Evolutionary conservation across 1,139 yeast species (phyloP), one percentile per base, ranked within the genome.

Genomic region (Arxiozyma heterogenica): DNA sequence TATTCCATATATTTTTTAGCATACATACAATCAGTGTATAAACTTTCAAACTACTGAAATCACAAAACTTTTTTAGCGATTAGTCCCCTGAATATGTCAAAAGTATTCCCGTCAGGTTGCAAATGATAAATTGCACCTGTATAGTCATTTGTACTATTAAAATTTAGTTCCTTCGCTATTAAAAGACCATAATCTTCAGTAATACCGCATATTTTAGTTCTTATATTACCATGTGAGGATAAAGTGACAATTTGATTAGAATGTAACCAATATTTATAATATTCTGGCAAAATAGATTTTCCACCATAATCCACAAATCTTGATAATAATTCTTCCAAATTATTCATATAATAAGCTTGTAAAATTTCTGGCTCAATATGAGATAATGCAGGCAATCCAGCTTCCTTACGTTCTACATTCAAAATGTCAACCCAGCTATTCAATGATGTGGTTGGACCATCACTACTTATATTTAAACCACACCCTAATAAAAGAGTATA

Each of bases 71-170:
- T 84, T 61, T 79, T 82, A 56, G 89, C 86, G n/a, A 94, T 85
- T 59, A 94, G 74, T 0, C 98, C 98, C 63, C 80, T 86, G 73
- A 93, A 86, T 75, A 94, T 91, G 67, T 94, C 98, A 66, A 94
- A 94, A 1, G 97, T 88, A 68, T 94, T 94, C 0, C 98, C 98
- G 68, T 94, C 98, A 0, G 99, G 98, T 67, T 90, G 98, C 50
- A 94, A 73, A 62, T 88, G 86, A 60, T 78, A 82, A 3, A 67
- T 71, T 44, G 74, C 76, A 0, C 88, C 86, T 3, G 82, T 80
- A 17, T 73, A 72, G 21, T 62, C 64, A 44, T 75, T 75, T 21
- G 70, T 64, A 8, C 70, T 60, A 4, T 68, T 68, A 4, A 60
- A 53, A 49, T 75, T 75, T 8, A 82, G 70, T 60, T 87, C 96